phyloP scores from a whole-genome alignment of 2,329 filamentous ascomycete species.

The Colletotrichum sp. region DNA sequence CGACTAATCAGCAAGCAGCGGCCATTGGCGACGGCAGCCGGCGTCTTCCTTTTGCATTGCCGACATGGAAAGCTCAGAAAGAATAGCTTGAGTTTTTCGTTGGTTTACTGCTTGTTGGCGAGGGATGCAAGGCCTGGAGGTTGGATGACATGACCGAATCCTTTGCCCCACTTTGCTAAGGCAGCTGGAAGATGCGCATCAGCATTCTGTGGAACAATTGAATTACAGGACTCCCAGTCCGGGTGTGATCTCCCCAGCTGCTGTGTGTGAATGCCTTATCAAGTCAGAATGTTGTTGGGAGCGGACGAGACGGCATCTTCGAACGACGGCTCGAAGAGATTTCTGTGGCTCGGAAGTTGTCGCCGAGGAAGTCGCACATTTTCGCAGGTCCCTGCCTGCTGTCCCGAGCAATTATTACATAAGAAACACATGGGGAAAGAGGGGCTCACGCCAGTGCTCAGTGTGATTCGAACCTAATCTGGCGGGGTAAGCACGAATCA shows the following conservation, averaged over 20 bases:
- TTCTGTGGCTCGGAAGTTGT: not conserved
- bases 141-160: constrained; percentile 1
- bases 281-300: not conserved
- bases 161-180: not conserved
- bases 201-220: not conserved
- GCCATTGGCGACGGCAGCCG: not conserved
- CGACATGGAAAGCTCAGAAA: not conserved
- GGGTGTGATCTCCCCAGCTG: not conserved
- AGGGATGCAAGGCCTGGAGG: not conserved
- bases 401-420: not conserved
- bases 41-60: not conserved
- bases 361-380: not conserved
- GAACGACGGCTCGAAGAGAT: not conserved
- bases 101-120: not conserved
- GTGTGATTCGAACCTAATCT: not conserved
- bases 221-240: not conserved
- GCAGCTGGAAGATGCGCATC: not conserved
- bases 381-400: not conserved
- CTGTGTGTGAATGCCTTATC: not conserved
- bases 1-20: not conserved
- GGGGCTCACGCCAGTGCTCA: not conserved
- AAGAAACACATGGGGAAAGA: not conserved
- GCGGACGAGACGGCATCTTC: not conserved
- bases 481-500: constrained; percentile 7
- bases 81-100: not conserved